Conservation (phyloP, 805 yeast species). For the Teunomyces atbi region DNA sequence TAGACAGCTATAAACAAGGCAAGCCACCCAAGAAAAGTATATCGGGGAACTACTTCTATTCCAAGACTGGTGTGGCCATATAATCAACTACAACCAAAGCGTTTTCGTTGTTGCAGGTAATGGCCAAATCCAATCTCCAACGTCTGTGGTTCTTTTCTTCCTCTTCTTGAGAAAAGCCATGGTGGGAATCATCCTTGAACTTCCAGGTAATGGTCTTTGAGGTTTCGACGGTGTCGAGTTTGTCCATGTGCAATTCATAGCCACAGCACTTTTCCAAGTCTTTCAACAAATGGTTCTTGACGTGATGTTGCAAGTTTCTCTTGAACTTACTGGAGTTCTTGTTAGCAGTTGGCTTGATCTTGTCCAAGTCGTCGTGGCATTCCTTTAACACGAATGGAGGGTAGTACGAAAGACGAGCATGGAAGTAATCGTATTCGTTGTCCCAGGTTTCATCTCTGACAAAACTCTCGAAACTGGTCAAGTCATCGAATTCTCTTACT, state of each 20-base stretch:
- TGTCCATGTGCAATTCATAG: constrained; percentile 50
- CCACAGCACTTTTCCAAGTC: constrained; percentile 67
- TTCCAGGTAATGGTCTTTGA: constrained; percentile 61
- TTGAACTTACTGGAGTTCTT: constrained; percentile 69
- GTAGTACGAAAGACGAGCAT: constrained; percentile 62
- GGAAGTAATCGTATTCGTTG: constrained; percentile 67
- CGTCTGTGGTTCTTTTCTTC: constrained; percentile 47
- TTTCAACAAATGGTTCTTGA: constrained; percentile 65
- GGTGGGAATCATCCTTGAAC: constrained; percentile 56
- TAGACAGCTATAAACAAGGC: not conserved
- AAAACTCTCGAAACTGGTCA: constrained; percentile 60
- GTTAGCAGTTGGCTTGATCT: constrained; percentile 69
- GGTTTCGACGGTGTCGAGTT: constrained; percentile 46
- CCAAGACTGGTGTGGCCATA: constrained; percentile 46
- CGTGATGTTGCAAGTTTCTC: constrained; percentile 72
- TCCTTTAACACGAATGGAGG: constrained; percentile 74
- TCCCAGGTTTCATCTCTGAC: constrained; percentile 74
- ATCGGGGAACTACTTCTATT: not conserved
- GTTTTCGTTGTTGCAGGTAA: constrained; percentile 62
- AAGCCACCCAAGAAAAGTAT: not conserved
- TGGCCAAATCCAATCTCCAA: constrained; percentile 63
- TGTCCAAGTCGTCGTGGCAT: constrained; percentile 67
- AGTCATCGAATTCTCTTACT: constrained; percentile 55
- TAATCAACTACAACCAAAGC: constrained; percentile 69
- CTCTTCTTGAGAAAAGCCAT: constrained; percentile 50